Conservation (phyloP, 352 stramenopile genomes). For the Phytophthora europaea region DNA sequence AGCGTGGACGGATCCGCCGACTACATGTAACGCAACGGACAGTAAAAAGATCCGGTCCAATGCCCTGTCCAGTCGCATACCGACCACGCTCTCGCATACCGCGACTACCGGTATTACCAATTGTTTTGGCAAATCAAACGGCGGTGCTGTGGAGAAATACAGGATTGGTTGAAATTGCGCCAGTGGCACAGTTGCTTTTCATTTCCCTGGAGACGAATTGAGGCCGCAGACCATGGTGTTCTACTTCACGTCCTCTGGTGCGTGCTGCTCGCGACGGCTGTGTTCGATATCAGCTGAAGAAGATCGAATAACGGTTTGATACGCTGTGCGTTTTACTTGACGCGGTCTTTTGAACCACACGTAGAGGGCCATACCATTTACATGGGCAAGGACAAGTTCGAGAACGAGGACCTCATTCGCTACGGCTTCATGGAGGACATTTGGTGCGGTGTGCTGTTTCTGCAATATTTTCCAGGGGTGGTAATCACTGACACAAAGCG, state of each 20-base stretch:
- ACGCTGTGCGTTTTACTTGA: neutral
- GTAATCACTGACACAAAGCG: neutral
- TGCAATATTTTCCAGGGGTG: neutral
- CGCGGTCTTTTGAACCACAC: neutral
- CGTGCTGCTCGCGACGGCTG: conserved; percentile 12
- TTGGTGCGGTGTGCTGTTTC: conserved; percentile 58
- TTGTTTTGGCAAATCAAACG: conserved; percentile 13
- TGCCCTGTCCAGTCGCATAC: neutral
- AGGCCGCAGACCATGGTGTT: conserved; percentile 66
- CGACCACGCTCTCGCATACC: neutral
- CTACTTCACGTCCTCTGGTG: conserved; percentile 88
- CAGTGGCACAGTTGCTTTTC: neutral
- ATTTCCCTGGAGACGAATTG: conserved; percentile 8
- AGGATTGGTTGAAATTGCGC: conserved; percentile 33
- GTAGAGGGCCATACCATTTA: conserved; percentile 94
- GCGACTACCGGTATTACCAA: neutral
- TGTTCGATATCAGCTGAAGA: neutral
- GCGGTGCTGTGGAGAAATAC: neutral
- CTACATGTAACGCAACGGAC: conserved; percentile 3
- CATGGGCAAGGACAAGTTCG: conserved; percentile 99
- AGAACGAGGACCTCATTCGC: conserved; percentile 99
- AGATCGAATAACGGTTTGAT: neutral
- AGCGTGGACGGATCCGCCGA: neutral
- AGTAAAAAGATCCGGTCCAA: conserved; percentile 21
- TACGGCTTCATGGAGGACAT: conserved; percentile 97